Conservation (phyloP, 805 yeast genomes). For the Wickerhamiella occidentalis region DNA sequence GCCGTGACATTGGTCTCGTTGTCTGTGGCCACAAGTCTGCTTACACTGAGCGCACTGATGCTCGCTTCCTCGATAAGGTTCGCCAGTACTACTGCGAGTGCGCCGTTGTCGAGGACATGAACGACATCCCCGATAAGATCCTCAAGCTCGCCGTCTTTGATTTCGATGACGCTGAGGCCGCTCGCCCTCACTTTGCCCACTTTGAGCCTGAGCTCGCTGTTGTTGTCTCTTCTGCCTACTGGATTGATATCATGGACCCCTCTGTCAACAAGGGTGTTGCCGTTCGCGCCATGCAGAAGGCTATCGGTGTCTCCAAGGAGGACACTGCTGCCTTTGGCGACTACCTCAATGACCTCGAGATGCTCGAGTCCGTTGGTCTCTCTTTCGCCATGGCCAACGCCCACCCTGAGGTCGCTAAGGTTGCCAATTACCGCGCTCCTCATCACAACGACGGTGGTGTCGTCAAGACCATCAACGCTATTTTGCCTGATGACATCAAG, state of each 20-base stretch:
- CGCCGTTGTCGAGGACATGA: slow-evolving; percentile 10
- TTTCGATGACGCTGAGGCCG: slow-evolving; percentile 8
- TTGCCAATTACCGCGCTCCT: slow-evolving; percentile 11
- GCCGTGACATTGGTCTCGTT: slow-evolving; percentile 11
- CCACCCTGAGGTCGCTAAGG: slow-evolving; percentile 11
- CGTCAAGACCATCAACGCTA: slow-evolving; percentile 9
- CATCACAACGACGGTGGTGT: slow-evolving; percentile 11
- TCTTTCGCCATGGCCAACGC: slow-evolving; percentile 11
- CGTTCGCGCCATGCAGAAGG: slow-evolving; percentile 11
- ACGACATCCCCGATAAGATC: slow-evolving; percentile 11
- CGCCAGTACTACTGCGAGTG: slow-evolving; percentile 11
- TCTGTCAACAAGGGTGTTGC: slow-evolving; percentile 11
- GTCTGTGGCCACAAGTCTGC: slow-evolving; percentile 12
- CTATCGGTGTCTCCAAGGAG: slow-evolving; percentile 11
- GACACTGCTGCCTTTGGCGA: slow-evolving; percentile 81
- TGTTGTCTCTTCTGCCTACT: slow-evolving; percentile 10
- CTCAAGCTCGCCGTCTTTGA: slow-evolving; percentile 11
- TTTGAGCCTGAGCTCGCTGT: slow-evolving; percentile 11
- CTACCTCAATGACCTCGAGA: slow-evolving; percentile 88
- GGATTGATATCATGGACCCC: slow-evolving; percentile 12
- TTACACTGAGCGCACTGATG: slow-evolving; percentile 10
- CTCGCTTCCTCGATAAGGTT: slow-evolving; percentile 9
- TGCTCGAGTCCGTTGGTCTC: slow-evolving; percentile 46
- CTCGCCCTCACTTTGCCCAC: slow-evolving; percentile 12
- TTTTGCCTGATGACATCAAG: slow-evolving; percentile 10